A percentile compares a stretch with the other conserved stretches of the same genome.
These are phyloP conservation scores for Streptanthus diversifolius DNA, from an alignment of 345 rosid species.

Conservation along the genomic window DNA sequence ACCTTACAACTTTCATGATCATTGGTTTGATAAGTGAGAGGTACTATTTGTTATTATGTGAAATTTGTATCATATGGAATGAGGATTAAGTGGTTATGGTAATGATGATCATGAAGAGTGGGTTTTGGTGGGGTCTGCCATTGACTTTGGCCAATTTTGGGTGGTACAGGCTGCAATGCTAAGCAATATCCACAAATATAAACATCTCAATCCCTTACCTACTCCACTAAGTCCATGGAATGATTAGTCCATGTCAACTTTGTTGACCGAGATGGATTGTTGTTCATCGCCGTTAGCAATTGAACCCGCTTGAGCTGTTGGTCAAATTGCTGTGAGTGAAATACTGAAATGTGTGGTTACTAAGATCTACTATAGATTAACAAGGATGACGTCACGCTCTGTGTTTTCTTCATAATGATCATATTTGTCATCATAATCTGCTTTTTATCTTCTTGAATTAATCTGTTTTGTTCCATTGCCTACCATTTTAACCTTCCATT, in stretches of 20 bases:
- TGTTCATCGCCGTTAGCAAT: not conserved
- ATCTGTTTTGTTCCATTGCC: constrained; percentile 22
- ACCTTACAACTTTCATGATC: constrained; percentile 2
- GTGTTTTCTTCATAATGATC: constrained; percentile 11
- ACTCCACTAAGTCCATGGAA: constrained; percentile 29
- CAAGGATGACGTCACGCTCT: not conserved
- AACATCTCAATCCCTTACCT: constrained; percentile 27
- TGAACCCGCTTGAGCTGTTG: constrained; percentile 13
- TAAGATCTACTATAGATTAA: not conserved
- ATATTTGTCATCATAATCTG: constrained; percentile 24
- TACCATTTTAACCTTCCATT: constrained; percentile 28
- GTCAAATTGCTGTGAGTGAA: not conserved
- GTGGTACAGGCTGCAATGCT: constrained; percentile 30
- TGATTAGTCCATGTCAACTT: constrained; percentile 18
- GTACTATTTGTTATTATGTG: not conserved
- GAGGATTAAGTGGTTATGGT: constrained; percentile 16
- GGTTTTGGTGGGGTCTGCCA: constrained; percentile 23
- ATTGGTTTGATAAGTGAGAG: constrained; percentile 1
- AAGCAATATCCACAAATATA: constrained; percentile 16
- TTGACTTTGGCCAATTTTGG: constrained; percentile 26
- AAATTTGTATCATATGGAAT: not conserved
- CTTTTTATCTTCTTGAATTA: constrained; percentile 16
- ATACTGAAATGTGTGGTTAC: constrained; percentile 12
- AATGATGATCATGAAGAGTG: constrained; percentile 18
- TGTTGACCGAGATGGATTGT: constrained; percentile 4